phyloP scores from a whole-genome alignment of 352 stramenopile genomes.

The Peronospora tabacina region DNA sequence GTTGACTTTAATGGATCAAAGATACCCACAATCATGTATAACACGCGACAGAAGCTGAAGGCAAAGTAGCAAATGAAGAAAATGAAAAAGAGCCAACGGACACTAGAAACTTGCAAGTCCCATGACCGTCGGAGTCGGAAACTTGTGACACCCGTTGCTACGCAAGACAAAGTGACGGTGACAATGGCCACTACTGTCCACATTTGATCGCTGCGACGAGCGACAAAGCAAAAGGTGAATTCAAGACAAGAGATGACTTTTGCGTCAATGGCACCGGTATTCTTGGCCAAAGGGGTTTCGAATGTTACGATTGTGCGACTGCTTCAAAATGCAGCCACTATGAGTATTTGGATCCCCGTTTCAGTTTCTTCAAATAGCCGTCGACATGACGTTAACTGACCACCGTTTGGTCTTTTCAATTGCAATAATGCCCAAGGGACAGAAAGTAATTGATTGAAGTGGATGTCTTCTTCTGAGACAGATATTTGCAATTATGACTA shows the following conservation, averaged over 20 bases:
- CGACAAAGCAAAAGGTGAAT: slow-evolving; percentile 1
- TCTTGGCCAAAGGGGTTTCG: neutral
- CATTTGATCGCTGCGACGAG: slow-evolving; percentile 4
- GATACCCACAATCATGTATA: slow-evolving; percentile 33
- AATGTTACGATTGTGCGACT: no score
- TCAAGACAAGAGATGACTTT: slow-evolving; percentile 2
- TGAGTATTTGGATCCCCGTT: no score
- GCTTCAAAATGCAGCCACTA: no score
- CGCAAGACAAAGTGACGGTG: slow-evolving; percentile 25
- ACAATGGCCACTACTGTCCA: slow-evolving; percentile 31
- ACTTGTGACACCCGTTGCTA: slow-evolving; percentile 36
- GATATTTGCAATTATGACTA: no score
- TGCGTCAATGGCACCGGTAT: slow-evolving; percentile 15
- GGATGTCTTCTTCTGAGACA: no score
- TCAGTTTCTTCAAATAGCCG: no score
- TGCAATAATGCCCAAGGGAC: no score
- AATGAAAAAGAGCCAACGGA: slow-evolving; percentile 55
- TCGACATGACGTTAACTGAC: no score
- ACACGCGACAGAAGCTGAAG: slow-evolving; percentile 26
- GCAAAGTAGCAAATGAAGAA: slow-evolving; percentile 45
- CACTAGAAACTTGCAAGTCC: slow-evolving; percentile 43
- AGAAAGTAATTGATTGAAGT: no score
- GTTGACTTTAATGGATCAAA: slow-evolving; percentile 19
- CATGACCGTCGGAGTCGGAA: slow-evolving; percentile 34
- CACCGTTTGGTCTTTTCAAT: no score